Conservation (phyloP, 441 rosid species). For the Bruguiera hainesii region DNA sequence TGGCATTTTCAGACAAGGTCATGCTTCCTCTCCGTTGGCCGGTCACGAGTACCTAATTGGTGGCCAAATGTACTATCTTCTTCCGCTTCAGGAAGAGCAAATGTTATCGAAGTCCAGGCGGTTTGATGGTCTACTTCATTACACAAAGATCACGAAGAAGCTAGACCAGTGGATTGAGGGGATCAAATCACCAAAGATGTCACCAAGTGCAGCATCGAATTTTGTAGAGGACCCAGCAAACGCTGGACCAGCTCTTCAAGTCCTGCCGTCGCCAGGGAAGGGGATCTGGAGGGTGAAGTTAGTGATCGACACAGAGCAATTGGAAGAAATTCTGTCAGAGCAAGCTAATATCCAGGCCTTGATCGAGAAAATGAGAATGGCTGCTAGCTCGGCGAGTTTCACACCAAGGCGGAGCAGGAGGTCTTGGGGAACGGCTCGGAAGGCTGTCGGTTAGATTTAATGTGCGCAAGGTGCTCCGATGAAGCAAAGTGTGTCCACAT, state of each 20-base stretch:
- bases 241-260: constrained; percentile 32
- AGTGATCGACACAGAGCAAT: constrained; percentile 47
- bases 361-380: constrained; percentile 64
- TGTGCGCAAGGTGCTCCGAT: constrained; percentile 26
- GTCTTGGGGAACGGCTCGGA: constrained; percentile 28
- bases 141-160: constrained; percentile 9
- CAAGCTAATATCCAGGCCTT: constrained; percentile 55
- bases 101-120: background rate
- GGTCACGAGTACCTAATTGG: constrained; percentile 33
- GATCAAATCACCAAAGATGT: constrained; percentile 27
- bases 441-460: constrained; percentile 16
- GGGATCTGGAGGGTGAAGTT: constrained; percentile 73
- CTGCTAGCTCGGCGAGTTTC: constrained; percentile 24
- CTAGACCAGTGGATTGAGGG: constrained; percentile 4
- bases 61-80: constrained; percentile 45
- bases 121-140: background rate
- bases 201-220: constrained; percentile 13
- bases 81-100: constrained; percentile 27
- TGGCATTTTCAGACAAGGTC: constrained; percentile 31
- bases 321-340: constrained; percentile 61
- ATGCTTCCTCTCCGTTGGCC: constrained; percentile 32
- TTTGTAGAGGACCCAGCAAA: constrained; percentile 18
- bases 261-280: constrained; percentile 45
- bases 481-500: background rate
- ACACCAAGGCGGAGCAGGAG: constrained; percentile 25